Evolutionary conservation across 352 stramenopile genomes (phyloP), one percentile per base, ranked within the genome.

Genomic region (Globisporangium mamillatum): DNA sequence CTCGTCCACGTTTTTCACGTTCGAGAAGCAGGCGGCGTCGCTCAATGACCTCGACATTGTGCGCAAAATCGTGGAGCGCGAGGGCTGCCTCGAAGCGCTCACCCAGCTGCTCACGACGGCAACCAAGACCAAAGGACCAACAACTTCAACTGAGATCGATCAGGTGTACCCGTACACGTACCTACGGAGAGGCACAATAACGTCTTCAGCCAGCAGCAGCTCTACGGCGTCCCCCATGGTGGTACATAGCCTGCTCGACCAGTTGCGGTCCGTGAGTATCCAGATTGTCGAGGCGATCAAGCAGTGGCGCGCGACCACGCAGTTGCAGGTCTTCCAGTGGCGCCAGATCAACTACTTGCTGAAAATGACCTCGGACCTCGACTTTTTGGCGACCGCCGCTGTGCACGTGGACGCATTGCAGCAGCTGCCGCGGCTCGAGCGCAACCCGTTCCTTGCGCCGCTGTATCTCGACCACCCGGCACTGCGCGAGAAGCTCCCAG

Each of bases 1-100:
- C 24, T 54, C 66, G 50, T 71, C 59, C 22, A 59, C 68, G 56
- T 64, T 79, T 27, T 73, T 82, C 24, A 75, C 72, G 34, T 82
- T 79, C 48, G 76, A 75, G 68, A 78, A 75, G 54, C 76, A 70
- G 18, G 64, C 74, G 2, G 71, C 71, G 60, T 82, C 76, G 22
- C 74, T 83, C 2, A 69, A 77, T 41, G 83, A 94, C 41, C 60
- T 92, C 38, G 78, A 80, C 18, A 82, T 93, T 55, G 78, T 92
- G 59, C 84, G 82, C 55, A 88, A 84, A 74, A 91, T 94, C 50
- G 85, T 93, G 2, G 87, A 94, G 74, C 83, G 87, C 3, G 87
- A 95, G 60, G 85, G 85, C 16, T 95, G 87, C 57, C 60, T 95
- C 48, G 87, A 95, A 67, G 82, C 87, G 3, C 67, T 95, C 16